These are phyloP conservation scores for Erythrophleum ivorense DNA, from an alignment of 331 rosid genomes.

Conservation along the genomic window DNA sequence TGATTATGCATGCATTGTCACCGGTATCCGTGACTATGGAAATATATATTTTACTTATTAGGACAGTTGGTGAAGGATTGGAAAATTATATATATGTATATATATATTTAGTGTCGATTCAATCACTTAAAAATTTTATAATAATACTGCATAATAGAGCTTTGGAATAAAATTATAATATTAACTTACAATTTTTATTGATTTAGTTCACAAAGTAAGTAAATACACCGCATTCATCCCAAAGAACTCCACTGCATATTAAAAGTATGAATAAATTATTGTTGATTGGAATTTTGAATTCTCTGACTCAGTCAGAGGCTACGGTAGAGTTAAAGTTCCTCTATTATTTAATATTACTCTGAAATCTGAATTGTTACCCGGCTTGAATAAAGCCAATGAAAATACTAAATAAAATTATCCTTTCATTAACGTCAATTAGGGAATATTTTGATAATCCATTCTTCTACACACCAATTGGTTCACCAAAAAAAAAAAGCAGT, in stretches of 20 bases:
- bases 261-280: constrained; percentile 9
- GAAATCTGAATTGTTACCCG: background rate
- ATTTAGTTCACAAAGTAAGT: too few relatives aligned
- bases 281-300: background rate
- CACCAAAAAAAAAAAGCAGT: background rate
- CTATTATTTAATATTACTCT: constrained; percentile 5
- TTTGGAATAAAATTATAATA: background rate
- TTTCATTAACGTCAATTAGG: constrained; percentile 6
- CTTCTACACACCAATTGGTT: background rate
- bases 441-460: background rate
- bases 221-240: too few relatives aligned
- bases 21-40: background rate
- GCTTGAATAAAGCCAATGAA: background rate
- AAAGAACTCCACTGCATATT: background rate
- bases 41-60: background rate
- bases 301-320: constrained; percentile 11
- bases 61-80: background rate
- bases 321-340: background rate
- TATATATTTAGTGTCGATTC: too few relatives aligned
- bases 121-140: background rate
- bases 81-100: too few relatives aligned
- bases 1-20: background rate
- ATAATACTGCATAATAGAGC: background rate
- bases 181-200: background rate
- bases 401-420: background rate